Conservation (phyloP, 805 yeast genomes). For the Yamadazyma endophytica region DNA sequence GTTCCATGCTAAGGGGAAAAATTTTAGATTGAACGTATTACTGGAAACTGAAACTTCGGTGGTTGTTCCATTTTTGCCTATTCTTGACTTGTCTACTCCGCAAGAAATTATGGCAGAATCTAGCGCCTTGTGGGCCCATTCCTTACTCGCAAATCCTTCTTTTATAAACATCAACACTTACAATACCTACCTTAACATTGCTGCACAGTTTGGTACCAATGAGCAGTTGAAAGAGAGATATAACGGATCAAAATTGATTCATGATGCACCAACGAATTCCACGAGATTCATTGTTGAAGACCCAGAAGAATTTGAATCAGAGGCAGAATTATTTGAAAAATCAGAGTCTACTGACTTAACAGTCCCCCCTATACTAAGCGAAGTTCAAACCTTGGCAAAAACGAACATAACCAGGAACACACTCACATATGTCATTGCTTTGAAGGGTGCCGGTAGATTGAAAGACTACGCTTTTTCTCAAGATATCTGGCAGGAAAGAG, state of each 20-base stretch:
- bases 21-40: constrained; percentile 41
- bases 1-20: constrained; percentile 42
- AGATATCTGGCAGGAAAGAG: constrained; percentile 74
- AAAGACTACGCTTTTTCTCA: constrained; percentile 57
- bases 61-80: constrained; percentile 77
- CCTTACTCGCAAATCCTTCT: constrained; percentile 40
- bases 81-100: constrained; percentile 34
- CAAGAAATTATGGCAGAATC: constrained; percentile 64
- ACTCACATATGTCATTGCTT: constrained; percentile 53
- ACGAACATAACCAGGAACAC: constrained; percentile 27
- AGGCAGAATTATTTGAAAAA: constrained; percentile 10
- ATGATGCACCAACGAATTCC: constrained; percentile 4
- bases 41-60: constrained; percentile 2
- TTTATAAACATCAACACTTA: constrained; percentile 40
- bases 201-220: constrained; percentile 28
- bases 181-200: constrained; percentile 51
- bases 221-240: constrained; percentile 32
- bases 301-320: constrained; percentile 8
- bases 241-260: constrained; percentile 11
- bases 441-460: constrained; percentile 61
- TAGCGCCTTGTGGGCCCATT: constrained; percentile 66
- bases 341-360: constrained; percentile 13
- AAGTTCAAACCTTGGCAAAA: constrained; percentile 2
- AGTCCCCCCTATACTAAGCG: constrained; percentile 8
- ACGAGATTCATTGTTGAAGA: constrained; percentile 13